Conservation (phyloP, 768 basidiomycete species). For the Suillus tomentosus region DNA sequence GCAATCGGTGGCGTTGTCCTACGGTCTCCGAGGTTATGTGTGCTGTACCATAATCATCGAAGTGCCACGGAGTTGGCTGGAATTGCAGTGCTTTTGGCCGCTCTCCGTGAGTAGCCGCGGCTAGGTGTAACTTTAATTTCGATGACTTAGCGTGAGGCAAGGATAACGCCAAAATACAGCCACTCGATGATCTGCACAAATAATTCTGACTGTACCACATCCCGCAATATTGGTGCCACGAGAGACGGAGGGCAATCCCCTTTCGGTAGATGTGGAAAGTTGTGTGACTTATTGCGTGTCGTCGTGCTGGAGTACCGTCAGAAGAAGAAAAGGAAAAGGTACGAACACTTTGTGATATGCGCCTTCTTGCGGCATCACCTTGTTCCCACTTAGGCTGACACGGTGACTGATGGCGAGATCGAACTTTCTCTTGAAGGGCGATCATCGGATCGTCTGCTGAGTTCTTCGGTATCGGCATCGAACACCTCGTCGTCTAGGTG, state of each 20-base stretch:
- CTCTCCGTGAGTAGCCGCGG: background rate
- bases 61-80: background rate
- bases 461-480: background rate
- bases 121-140: background rate
- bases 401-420: conserved; percentile 39
- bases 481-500: background rate
- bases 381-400: conserved; percentile 3
- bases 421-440: conserved; percentile 60
- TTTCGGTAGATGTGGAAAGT: background rate
- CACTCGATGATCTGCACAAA: background rate
- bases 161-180: background rate
- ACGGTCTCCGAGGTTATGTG: conserved; percentile 6
- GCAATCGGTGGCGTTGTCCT: background rate
- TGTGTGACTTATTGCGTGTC: background rate
- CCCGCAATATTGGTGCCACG: too few relatives aligned
- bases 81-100: background rate
- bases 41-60: background rate
- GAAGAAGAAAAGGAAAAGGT: background rate
- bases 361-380: background rate
- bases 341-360: background rate
- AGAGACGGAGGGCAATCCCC: background rate
- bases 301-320: background rate
- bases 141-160: background rate
- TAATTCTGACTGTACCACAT: background rate
- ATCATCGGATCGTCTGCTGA: conserved; percentile 25